These are phyloP conservation scores for Jackrogersella minutella DNA, from an alignment of 495 filamentous ascomycete species.

Conservation along the genomic window DNA sequence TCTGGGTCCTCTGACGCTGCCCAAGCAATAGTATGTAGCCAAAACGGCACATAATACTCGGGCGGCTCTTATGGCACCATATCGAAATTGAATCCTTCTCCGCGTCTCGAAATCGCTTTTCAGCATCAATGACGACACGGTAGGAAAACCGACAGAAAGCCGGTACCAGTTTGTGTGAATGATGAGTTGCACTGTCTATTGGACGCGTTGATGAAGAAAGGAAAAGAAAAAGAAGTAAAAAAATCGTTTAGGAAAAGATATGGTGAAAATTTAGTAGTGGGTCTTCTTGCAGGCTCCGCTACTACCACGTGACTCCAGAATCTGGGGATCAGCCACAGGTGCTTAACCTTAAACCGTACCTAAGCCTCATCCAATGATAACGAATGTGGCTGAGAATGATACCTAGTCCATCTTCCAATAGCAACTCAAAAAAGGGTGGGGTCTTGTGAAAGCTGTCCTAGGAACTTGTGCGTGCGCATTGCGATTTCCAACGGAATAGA, in stretches of 20 bases:
- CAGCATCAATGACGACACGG: constrained; percentile 70
- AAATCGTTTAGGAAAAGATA: constrained; percentile 21
- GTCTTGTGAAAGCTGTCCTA: constrained; percentile 34
- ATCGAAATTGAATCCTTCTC: constrained; percentile 68
- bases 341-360: background rate
- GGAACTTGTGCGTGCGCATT: constrained; percentile 25
- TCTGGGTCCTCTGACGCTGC: constrained; percentile 90
- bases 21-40: constrained; percentile 69
- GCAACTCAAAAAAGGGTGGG: constrained; percentile 35
- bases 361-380: too few species aligned
- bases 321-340: background rate
- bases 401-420: constrained; percentile 1
- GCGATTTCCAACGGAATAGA: constrained; percentile 28
- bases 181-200: constrained; percentile 89
- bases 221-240: constrained; percentile 35
- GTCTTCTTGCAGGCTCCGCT: constrained; percentile 3
- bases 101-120: constrained; percentile 84
- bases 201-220: constrained; percentile 72
- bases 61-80: constrained; percentile 92
- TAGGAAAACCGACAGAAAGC: constrained; percentile 73
- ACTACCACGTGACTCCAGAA: constrained; percentile 16
- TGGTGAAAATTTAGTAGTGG: constrained; percentile 37
- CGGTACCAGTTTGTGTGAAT: constrained; percentile 61
- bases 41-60: constrained; percentile 64
- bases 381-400: constrained; percentile 33